A percentile compares a stretch with the other conserved stretches of the same genome.
Conservation (phyloP, 495 filamentous ascomycete species). For the Clohesyomyces aquaticus region DNA sequence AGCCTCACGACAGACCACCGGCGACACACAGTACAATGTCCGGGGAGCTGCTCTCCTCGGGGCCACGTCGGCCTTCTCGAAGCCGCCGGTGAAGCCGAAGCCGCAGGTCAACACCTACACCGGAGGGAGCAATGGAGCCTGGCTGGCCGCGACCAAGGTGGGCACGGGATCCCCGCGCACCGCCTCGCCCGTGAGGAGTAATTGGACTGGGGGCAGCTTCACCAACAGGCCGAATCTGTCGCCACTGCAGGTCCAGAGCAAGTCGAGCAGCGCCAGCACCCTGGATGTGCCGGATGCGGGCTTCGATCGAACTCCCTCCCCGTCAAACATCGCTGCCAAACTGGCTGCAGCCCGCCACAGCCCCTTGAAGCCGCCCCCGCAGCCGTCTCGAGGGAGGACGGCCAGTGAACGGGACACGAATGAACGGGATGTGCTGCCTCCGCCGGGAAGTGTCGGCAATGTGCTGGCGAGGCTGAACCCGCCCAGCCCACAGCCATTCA, state of each 20-base stretch:
- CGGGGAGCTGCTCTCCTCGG: slow-evolving; percentile 41
- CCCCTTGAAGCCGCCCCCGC: slow-evolving; percentile 26
- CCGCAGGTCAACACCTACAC: slow-evolving; percentile 36
- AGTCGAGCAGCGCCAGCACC: slow-evolving; percentile 33
- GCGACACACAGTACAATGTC: slow-evolving; percentile 41
- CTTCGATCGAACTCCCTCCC: slow-evolving; percentile 32
- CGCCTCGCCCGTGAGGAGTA: slow-evolving; percentile 18
- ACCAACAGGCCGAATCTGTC: slow-evolving; percentile 15
- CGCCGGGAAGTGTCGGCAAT: slow-evolving; percentile 34
- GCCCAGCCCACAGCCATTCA: slow-evolving; percentile 2
- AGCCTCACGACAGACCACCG: slow-evolving; percentile 19
- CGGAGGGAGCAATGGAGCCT: slow-evolving; percentile 33
- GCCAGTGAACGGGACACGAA: slow-evolving; percentile 17
- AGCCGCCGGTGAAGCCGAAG: slow-evolving; percentile 37
- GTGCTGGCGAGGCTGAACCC: slow-evolving; percentile 29
- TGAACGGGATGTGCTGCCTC: slow-evolving; percentile 32
- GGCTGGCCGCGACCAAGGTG: slow-evolving; percentile 39
- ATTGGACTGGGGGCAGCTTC: slow-evolving; percentile 35
- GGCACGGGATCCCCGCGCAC: slow-evolving; percentile 25
- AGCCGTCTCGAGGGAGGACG: background rate
- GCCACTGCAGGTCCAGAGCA: slow-evolving; percentile 22
- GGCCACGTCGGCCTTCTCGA: slow-evolving; percentile 41
- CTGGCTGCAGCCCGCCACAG: slow-evolving; percentile 38
- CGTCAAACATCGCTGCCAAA: slow-evolving; percentile 43
- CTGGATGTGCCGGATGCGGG: slow-evolving; percentile 35